Base-by-base conservation (phyloP, 2,329 filamentous ascomycete genomes). In the Geosmithia putterillii region DNA sequence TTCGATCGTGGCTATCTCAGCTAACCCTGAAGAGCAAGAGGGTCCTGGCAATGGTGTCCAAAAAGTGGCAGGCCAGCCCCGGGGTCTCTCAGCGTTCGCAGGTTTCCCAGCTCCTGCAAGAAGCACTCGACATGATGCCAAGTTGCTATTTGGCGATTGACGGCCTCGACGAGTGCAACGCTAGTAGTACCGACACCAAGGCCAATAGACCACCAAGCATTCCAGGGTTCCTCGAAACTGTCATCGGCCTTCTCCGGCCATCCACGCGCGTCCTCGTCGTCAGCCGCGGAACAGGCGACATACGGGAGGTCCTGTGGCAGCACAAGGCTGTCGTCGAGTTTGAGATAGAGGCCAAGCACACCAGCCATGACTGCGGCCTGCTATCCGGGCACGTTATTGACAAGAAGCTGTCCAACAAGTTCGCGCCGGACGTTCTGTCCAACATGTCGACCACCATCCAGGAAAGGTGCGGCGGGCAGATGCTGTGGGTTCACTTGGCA, bases 111-210 rank as follows among this genome's bases (percentile, higher is more conserved):
- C 22, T 60, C 4, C 53, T 59, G 18, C 34, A 28, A 2, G 15
- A 48, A 2, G 6, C 55, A 0, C 5, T 52, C 1, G 41, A 41
- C 0, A 18, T 18, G 1, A 25, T 54, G 4, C 51, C 55, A 0
- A 35, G 19, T 1, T 57, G 50, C 3, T 44, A 41, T 0, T 51
- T 62, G 7, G 23, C 61, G 0, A 22, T 58, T 0, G 61, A 64
- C 32, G 60, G 62, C 1, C 46, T 64, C 9, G 61, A 65, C 12
- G 61, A 65, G 44, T 65, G 56, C 23, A 19, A 38, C 34, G 17
- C 21, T 14, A 35, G n/a, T 4, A 14, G 19, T 5, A 23, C 18
- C 21, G 23, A 15, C 20, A 17, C 8, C 17, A 6, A 34, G 15
- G 4, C 17, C 14, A 6, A 2, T 25, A 10, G 23, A 25, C 23